Evolutionary conservation across 1,139 yeast species (phyloP).

Genomic region (Yamadazyma songkhlaensis): DNA sequence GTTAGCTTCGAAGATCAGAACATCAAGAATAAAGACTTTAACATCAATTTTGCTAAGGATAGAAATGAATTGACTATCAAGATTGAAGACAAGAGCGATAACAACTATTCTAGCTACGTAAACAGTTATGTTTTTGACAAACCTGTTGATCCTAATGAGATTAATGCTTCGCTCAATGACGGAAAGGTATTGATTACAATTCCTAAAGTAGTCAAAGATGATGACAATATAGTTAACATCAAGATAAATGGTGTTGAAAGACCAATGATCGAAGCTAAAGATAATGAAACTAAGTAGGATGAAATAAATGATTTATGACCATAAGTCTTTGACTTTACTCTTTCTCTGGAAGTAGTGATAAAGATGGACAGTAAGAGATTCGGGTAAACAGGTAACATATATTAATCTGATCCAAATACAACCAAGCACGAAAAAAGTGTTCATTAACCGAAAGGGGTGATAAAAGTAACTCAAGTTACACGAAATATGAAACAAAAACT

Average conservation of each 20-base stretch:
- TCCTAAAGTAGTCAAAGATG: constrained; percentile 22
- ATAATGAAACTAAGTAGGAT: too few relatives aligned
- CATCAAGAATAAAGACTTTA: constrained; percentile 19
- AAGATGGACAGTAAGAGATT: background rate
- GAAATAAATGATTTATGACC: too few relatives aligned
- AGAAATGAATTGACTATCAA: constrained; percentile 19
- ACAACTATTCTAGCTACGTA: constrained; percentile 16
- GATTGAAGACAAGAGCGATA: constrained; percentile 8
- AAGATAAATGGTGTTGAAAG: constrained; percentile 6
- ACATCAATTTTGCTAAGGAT: constrained; percentile 20
- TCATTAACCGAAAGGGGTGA: background rate
- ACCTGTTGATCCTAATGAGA: constrained; percentile 18
- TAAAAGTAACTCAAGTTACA: background rate
- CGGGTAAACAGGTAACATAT: constrained; percentile 2
- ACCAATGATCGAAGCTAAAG: too few relatives aligned
- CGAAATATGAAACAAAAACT: constrained; percentile 1
- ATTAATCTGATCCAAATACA: constrained; percentile 1
- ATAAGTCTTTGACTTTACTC: background rate
- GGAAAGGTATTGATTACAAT: constrained; percentile 17
- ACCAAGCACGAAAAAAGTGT: constrained; percentile 3
- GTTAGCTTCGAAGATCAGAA: constrained; percentile 17
- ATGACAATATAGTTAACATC: constrained; percentile 15
- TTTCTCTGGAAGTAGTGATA: background rate
- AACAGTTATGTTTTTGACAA: constrained; percentile 21
- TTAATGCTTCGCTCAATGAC: constrained; percentile 18